Percentiles rank a stretch among this genome's conserved stretches.
Conservation (phyloP, 208 protist species). For the Leishmania mexicana region DNA sequence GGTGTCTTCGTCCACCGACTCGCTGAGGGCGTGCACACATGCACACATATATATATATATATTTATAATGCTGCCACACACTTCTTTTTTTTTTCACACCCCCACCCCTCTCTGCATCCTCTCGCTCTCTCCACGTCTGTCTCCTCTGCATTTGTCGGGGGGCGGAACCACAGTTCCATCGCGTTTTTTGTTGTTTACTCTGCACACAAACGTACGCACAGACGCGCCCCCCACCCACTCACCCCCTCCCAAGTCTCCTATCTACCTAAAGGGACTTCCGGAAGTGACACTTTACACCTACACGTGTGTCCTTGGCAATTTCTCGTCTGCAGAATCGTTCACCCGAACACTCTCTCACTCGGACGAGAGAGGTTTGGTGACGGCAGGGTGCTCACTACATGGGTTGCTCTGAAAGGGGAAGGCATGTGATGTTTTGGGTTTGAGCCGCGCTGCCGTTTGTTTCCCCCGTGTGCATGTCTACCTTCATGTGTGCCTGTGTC, state of each 20-base stretch:
- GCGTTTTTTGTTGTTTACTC: background rate
- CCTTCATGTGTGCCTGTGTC: constrained; percentile 1
- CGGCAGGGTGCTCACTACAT: background rate
- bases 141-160: background rate
- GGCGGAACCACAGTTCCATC: background rate
- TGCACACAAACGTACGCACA: background rate
- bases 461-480: background rate
- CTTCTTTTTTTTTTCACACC: background rate
- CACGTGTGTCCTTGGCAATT: background rate
- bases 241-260: background rate
- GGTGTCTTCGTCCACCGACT: background rate
- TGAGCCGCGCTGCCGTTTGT: background rate
- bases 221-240: background rate
- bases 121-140: background rate
- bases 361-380: background rate
- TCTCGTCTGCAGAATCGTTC: background rate
- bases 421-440: background rate
- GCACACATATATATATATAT: background rate
- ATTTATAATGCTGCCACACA: background rate
- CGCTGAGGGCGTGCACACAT: background rate
- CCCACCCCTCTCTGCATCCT: background rate
- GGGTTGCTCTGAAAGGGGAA: background rate
- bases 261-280: background rate
- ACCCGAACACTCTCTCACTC: background rate
- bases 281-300: background rate